Evolutionary conservation across 139 green algal genomes (phyloP).

Genomic region (Nannochloris sp.): DNA sequence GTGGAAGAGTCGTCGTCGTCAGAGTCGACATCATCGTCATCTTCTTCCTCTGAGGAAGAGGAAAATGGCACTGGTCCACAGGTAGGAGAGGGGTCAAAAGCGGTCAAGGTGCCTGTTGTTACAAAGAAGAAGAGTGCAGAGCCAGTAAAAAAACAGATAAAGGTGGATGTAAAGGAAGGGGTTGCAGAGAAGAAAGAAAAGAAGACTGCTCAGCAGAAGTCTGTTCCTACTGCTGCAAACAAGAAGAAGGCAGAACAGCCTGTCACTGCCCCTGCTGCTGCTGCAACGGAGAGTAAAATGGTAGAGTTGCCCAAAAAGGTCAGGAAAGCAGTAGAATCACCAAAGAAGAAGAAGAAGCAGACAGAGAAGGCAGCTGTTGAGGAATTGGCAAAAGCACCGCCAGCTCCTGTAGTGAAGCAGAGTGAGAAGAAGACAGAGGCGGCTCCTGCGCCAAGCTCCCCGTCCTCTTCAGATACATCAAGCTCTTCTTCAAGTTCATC

Average conservation of each 20-base stretch:
- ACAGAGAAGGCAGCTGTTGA: neutral
- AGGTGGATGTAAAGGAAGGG: neutral
- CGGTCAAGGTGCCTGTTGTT: neutral
- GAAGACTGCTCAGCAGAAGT: neutral
- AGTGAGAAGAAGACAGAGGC: too few species aligned
- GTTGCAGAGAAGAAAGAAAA: neutral
- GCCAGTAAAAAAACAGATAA: neutral
- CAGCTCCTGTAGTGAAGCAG: neutral
- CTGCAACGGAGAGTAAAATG: neutral
- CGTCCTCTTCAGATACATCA: too few species aligned
- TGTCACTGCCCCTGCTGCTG: neutral
- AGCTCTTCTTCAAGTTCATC: neutral
- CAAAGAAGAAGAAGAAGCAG: neutral
- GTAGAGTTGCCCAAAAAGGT: neutral
- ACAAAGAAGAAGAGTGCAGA: neutral
- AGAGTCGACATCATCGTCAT: neutral
- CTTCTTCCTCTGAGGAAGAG: slow-evolving; percentile 1
- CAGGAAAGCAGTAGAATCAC: neutral
- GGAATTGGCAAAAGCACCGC: neutral
- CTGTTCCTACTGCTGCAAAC: neutral
- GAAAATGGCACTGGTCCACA: neutral
- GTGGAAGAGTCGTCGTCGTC: neutral
- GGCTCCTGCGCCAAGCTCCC: too few species aligned
- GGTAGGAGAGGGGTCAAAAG: neutral
- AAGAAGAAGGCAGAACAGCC: neutral